Conservation (phyloP, 2,329 filamentous ascomycete species). For the Paramyrothecium sp. region DNA sequence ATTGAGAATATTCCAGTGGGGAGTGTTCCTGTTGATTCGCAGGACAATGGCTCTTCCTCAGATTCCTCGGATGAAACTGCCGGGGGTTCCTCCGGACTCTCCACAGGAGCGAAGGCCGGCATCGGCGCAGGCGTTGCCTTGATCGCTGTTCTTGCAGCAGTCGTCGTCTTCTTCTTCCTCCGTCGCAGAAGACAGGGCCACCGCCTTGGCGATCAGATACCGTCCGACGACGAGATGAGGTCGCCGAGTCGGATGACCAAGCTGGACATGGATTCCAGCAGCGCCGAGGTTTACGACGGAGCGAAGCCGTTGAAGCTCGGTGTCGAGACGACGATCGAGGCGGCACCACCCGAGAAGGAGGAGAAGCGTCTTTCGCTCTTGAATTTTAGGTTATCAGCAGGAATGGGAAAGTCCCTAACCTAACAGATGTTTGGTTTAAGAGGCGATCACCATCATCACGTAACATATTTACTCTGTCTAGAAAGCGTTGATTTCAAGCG, state of each 20-base stretch:
- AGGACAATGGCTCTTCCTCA: neutral
- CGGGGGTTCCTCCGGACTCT: slow-evolving; percentile 7
- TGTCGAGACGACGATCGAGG: neutral
- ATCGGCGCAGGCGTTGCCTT: slow-evolving; percentile 17
- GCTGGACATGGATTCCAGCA: neutral
- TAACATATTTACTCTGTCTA: too few species aligned
- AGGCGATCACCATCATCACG: too few species aligned
- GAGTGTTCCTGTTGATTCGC: neutral
- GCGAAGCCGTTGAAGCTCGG: neutral
- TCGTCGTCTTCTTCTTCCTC: neutral
- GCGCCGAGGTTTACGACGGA: neutral
- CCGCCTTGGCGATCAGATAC: neutral
- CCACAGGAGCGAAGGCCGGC: slow-evolving; percentile 19
- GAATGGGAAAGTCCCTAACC: neutral
- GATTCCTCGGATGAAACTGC: neutral
- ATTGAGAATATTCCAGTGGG: slow-evolving; percentile 14
- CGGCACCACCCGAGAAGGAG: neutral
- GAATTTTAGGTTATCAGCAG: slow-evolving; percentile 1
- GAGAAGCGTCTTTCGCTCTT: neutral
- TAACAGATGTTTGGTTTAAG: too few species aligned
- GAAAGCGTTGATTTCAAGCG: too few species aligned
- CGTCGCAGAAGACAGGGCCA: neutral
- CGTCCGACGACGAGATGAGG: neutral
- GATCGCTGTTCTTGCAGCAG: neutral
- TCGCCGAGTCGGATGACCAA: neutral